A percentile compares a stretch with the other conserved stretches of the same genome.
Evolutionary conservation across 2,329 filamentous ascomycete species (phyloP).

Genomic region (Ceratocystiopsis sp.): DNA sequence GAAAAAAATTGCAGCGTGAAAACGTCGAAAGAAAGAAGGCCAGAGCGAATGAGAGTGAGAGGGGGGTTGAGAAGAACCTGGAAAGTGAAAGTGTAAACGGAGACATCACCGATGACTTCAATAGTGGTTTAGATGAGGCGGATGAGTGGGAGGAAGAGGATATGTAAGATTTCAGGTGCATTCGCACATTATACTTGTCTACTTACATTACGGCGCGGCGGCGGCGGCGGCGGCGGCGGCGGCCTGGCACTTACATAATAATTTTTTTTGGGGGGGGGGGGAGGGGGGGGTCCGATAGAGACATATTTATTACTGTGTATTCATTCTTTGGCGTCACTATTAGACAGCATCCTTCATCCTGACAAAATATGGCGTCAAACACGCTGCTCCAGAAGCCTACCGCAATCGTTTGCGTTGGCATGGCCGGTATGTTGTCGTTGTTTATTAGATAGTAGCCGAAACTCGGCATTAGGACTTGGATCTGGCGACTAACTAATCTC

Average conservation of each 20-base stretch:
- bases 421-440: conserved; percentile 50
- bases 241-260: no score
- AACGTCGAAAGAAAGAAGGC: conserved; percentile 79
- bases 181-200: no score
- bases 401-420: conserved; percentile 85
- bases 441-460: neutral
- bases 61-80: conserved; percentile 21
- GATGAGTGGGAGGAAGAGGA: conserved; percentile 36
- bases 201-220: no score
- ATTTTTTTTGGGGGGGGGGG: no score
- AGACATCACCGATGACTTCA: conserved; percentile 20
- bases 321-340: neutral
- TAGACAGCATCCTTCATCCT: no score
- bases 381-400: conserved; percentile 32
- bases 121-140: conserved; percentile 30
- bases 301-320: neutral
- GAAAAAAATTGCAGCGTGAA: conserved; percentile 68
- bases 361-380: conserved; percentile 8
- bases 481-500: neutral
- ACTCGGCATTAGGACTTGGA: neutral
- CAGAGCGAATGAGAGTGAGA: conserved; percentile 4
- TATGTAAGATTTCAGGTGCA: conserved; percentile 18
- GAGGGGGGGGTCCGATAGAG: no score
- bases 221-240: no score
- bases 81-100: conserved; percentile 22